Conservation (phyloP, 176 grass and related monocot genomes). For the Paspalum vaginatum region DNA sequence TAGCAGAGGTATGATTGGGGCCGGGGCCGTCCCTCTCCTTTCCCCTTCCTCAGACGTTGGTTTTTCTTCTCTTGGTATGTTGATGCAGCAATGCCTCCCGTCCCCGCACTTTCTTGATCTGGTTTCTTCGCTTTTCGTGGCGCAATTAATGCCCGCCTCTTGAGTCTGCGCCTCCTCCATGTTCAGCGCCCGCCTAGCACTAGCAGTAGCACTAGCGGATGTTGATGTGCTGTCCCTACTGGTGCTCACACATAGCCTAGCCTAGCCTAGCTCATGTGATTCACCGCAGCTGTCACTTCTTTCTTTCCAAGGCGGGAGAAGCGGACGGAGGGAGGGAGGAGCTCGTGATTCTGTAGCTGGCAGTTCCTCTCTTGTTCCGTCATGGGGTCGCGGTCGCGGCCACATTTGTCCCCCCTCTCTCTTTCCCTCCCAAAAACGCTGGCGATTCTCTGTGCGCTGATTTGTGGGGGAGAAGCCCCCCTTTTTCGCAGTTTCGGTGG, state of each 20-base stretch:
- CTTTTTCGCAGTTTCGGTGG: neutral
- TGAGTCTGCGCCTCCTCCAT: conserved; percentile 27
- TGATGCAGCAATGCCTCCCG: conserved; percentile 1
- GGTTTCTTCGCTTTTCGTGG: conserved; percentile 6
- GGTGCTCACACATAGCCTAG: neutral
- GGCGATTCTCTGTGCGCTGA: neutral
- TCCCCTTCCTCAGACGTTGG: neutral
- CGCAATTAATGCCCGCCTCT: conserved; percentile 28
- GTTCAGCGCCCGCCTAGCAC: neutral
- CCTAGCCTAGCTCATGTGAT: conserved; percentile 14
- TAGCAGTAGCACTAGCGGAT: neutral
- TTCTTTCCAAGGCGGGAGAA: neutral
- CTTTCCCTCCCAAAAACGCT: conserved; percentile 10
- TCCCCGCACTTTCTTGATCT: conserved; percentile 39
- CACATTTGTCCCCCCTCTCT: neutral
- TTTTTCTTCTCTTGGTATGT: conserved; percentile 35
- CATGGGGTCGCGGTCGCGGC: neutral
- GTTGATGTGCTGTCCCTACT: neutral
- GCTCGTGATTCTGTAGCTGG: conserved; percentile 16
- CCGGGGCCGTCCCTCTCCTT: neutral
- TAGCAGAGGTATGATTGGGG: conserved; percentile 34
- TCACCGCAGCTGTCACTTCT: too few species aligned
- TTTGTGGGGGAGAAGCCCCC: too few species aligned
- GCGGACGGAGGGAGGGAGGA: neutral
- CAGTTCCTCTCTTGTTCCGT: too few species aligned